Base-by-base conservation (phyloP, 148 eudicot species). In the Simmondsia chinensis region DNA sequence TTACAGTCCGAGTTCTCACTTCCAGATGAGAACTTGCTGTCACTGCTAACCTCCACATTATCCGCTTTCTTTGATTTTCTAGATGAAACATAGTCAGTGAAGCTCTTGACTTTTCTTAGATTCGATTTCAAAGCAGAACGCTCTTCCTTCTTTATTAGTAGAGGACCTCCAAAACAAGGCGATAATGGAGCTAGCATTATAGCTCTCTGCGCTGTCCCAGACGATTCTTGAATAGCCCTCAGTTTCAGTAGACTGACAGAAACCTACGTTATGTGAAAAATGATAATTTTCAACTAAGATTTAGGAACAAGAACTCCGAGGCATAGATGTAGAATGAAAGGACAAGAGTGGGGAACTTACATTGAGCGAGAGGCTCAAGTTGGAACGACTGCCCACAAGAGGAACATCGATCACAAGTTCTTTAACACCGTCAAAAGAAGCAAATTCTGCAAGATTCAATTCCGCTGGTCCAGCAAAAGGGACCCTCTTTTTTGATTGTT, bases 371-470 rank as follows among this genome's bases (percentile, higher is more conserved):
- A 72, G 74, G 33, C 39, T 42, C 54, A 60, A 57, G 9, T 64
- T 52, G 31, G 49, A 60, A 52, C 54, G 20, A 14, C 33, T 16
- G 20, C 43, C 48, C 18, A 41, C 52, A 28, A 82, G 59, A 45
- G 84, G 85, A 58, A 77, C 59, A 30, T 36, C 52, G 32, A 77
- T 43, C 44, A 54, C 68, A 20, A 58, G 14, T 32, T 74, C 67
- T 11, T 57, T 65, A 23, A 50, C 63, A 48, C 75, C 76, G 37
- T 61, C 62, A 16, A 27, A 3, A 35, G 79, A 71, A 28, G 52
- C 77, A 56, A 63, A 77, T 6, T 77, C 82, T 3, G 79, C 70
- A 14, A 82, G 73, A 64, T 82, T 72, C 55, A 82, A 34, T 8
- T 69, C 38, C 29, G 70, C 68, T 20, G 80, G 65, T 23, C 68